These are phyloP conservation scores for Metschnikowia lochheadii DNA, from an alignment of 805 yeast species.

Conservation along the genomic window DNA sequence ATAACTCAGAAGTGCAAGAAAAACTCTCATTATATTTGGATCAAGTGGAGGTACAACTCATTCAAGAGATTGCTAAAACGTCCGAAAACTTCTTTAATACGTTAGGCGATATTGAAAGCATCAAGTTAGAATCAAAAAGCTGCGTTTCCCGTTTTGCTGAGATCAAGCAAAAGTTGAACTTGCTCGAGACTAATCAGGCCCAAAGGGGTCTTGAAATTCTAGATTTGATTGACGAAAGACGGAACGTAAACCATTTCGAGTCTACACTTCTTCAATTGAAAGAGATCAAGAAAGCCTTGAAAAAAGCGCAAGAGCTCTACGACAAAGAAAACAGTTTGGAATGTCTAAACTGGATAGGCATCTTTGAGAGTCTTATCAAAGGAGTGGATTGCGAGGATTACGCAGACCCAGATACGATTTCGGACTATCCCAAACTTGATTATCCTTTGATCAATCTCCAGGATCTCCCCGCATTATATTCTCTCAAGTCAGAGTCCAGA, in stretches of 20 bases:
- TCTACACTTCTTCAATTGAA: constrained; percentile 54
- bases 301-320: constrained; percentile 44
- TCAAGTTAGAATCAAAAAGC: constrained; percentile 50
- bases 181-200: constrained; percentile 48
- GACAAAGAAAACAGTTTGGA: constrained; percentile 44
- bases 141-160: constrained; percentile 46
- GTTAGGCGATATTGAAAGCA: constrained; percentile 67
- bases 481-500: constrained; percentile 50
- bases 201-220: constrained; percentile 48
- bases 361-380: constrained; percentile 53
- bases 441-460: constrained; percentile 40
- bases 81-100: constrained; percentile 84
- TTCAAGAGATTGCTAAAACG: constrained; percentile 78
- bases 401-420: constrained; percentile 14
- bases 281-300: constrained; percentile 28
- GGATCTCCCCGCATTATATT: constrained; percentile 46
- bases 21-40: constrained; percentile 80
- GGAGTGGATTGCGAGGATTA: constrained; percentile 34
- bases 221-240: constrained; percentile 47
- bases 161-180: constrained; percentile 44
- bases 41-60: constrained; percentile 73
- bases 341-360: constrained; percentile 56
- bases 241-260: constrained; percentile 60
- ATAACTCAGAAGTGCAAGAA: constrained; percentile 64
- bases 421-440: constrained; percentile 20